Conservation (phyloP, 352 stramenopile species). For the Phytophthora nicotianae region DNA sequence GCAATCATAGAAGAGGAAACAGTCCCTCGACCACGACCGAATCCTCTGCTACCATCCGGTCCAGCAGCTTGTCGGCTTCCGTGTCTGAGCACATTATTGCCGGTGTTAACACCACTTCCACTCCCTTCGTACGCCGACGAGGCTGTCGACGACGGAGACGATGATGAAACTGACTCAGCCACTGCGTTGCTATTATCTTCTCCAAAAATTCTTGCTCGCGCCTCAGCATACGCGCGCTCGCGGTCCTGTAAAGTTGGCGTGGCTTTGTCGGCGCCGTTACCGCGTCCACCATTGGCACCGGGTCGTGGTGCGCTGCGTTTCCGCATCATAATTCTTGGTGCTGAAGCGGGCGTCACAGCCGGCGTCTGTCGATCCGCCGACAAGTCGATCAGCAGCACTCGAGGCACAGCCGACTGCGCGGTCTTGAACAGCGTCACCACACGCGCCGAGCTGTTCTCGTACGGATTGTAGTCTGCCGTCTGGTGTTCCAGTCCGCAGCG, state of each 20-base stretch:
- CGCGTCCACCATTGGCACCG: conserved; percentile 46
- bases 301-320: conserved; percentile 52
- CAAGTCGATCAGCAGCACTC: conserved; percentile 89
- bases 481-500: conserved; percentile 93
- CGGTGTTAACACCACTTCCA: conserved; percentile 4
- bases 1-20: conserved; percentile 2
- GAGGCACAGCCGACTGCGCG: conserved; percentile 72
- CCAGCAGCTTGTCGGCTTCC: conserved; percentile 55
- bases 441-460: conserved; percentile 70
- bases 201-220: conserved; percentile 94
- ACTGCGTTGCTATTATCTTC: conserved; percentile 44
- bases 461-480: conserved; percentile 73
- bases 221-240: conserved; percentile 94
- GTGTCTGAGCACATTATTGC: conserved; percentile 14
- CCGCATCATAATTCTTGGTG: conserved; percentile 94
- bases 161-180: conserved; percentile 31
- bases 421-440: conserved; percentile 92
- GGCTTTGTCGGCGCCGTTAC: conserved; percentile 56
- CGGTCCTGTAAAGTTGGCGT: conserved; percentile 90
- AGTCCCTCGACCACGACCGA: conserved; percentile 30
- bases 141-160: conserved; percentile 29
- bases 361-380: conserved; percentile 71
- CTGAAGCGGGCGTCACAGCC: conserved; percentile 67
- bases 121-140: conserved; percentile 21
- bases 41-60: conserved; percentile 60